phyloP scores from a whole-genome alignment of 805 yeast species.

The Candida nitratophila region DNA sequence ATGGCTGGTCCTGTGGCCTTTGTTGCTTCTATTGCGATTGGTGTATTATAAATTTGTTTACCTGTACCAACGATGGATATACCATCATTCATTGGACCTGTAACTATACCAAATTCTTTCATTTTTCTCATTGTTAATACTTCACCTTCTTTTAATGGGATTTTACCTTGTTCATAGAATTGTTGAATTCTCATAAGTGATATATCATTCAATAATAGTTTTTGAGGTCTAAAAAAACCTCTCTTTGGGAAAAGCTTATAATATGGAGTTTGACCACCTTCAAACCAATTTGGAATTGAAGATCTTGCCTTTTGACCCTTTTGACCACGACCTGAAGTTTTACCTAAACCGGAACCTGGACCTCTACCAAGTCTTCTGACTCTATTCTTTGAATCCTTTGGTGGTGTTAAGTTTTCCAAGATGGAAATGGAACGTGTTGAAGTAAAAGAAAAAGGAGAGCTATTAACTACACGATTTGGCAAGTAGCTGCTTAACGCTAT shows the following conservation, averaged over 20 bases:
- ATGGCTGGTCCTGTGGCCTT: slow-evolving; percentile 75
- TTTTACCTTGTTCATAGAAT: slow-evolving; percentile 62
- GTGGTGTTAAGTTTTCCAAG: slow-evolving; percentile 50
- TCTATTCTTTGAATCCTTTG: slow-evolving; percentile 50
- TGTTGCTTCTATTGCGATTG: slow-evolving; percentile 74
- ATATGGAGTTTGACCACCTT: slow-evolving; percentile 98
- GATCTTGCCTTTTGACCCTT: slow-evolving; percentile 98
- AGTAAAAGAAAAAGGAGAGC: not conserved
- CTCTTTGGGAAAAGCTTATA: slow-evolving; percentile 78
- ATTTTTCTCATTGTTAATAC: slow-evolving; percentile 69
- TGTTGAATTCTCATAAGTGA: slow-evolving; percentile 65
- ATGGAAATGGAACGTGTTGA: slow-evolving; percentile 29
- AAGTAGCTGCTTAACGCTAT: not conserved
- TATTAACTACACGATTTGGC: not conserved
- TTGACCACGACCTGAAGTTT: slow-evolving; percentile 95
- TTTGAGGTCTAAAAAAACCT: slow-evolving; percentile 71
- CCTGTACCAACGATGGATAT: slow-evolving; percentile 76
- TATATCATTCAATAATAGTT: slow-evolving; percentile 45
- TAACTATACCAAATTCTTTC: slow-evolving; percentile 65
- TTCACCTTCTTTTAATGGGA: slow-evolving; percentile 52
- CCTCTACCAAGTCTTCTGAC: slow-evolving; percentile 90
- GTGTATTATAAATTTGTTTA: slow-evolving; percentile 38
- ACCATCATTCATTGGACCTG: slow-evolving; percentile 71
- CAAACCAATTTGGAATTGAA: slow-evolving; percentile 86
- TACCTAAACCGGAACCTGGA: slow-evolving; percentile 88